These are phyloP conservation scores for Fusarium goolgardi DNA, from an alignment of 2,329 filamentous ascomycete genomes.

Conservation along the genomic window DNA sequence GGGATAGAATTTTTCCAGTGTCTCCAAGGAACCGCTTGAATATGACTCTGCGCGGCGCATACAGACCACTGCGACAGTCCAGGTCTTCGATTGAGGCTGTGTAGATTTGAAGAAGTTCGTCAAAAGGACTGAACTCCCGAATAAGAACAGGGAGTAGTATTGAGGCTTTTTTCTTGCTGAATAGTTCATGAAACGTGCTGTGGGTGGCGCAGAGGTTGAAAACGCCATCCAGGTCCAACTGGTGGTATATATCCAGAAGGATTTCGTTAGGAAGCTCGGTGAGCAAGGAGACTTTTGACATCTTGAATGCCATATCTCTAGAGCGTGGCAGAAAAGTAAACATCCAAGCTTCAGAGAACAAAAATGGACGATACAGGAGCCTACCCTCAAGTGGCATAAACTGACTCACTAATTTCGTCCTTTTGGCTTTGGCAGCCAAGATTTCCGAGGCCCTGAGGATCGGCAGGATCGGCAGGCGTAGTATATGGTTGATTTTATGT, in stretches of 20 bases:
- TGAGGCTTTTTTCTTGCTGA: conserved; percentile 54
- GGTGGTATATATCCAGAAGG: conserved; percentile 60
- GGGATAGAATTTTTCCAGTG: conserved; percentile 45
- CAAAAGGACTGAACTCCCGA: conserved; percentile 58
- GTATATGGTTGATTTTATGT: background rate
- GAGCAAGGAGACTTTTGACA: conserved; percentile 36
- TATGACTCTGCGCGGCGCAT: conserved; percentile 54
- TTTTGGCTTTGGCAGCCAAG: background rate
- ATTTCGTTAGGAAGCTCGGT: conserved; percentile 59
- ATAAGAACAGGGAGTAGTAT: conserved; percentile 58
- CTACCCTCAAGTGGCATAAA: background rate
- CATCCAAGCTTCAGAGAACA: background rate
- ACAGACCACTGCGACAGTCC: conserved; percentile 48
- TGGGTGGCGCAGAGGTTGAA: conserved; percentile 55
- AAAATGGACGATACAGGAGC: background rate
- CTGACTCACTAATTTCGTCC: background rate
- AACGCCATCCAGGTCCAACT: conserved; percentile 57
- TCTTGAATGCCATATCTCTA: conserved; percentile 34
- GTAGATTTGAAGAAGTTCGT: conserved; percentile 60
- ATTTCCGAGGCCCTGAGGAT: background rate
- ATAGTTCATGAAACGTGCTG: conserved; percentile 55
- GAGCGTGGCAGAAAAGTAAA: background rate
- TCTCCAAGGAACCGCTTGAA: conserved; percentile 54
- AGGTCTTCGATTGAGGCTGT: conserved; percentile 57
- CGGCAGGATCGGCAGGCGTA: background rate